A percentile compares a stretch with the other conserved stretches of the same genome.
Evolutionary conservation across 108 stramenopile species (phyloP).

Genomic region (Nannochloropsis gaditana): DNA sequence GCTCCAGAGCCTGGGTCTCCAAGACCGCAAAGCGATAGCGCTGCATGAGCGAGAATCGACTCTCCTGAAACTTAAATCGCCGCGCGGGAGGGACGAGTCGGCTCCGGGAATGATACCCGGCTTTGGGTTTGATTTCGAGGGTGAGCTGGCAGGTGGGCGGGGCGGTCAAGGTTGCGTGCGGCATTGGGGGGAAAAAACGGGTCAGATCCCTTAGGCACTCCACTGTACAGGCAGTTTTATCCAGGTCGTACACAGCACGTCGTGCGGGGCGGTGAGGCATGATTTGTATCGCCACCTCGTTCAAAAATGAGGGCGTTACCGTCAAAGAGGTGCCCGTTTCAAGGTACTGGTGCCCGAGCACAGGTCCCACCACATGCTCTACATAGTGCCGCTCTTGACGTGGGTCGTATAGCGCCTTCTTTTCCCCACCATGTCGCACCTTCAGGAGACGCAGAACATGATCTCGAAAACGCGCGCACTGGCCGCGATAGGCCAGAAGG

Average conservation of each 20-base stretch:
- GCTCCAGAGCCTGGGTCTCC: background rate
- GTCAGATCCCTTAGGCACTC: slow-evolving; percentile 7
- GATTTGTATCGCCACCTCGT: background rate
- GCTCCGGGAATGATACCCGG: background rate
- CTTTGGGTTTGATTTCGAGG: background rate
- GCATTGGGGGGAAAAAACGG: slow-evolving; percentile 1
- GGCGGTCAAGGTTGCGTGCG: background rate
- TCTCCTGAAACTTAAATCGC: background rate
- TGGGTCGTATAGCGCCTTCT: slow-evolving; percentile 1
- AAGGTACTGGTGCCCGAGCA: slow-evolving; percentile 13
- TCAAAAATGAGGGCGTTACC: background rate
- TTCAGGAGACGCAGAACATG: slow-evolving; percentile 13
- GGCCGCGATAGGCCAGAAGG: background rate
- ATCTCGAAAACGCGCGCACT: background rate
- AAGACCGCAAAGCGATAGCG: background rate
- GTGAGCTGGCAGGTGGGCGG: background rate
- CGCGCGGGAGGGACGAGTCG: background rate
- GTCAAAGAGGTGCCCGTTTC: background rate
- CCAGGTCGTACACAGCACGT: background rate
- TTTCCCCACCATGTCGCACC: background rate
- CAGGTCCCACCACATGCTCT: background rate
- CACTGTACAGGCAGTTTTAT: background rate
- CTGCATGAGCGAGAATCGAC: background rate
- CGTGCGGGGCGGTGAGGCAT: background rate
- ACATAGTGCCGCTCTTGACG: background rate